These are phyloP conservation scores for Panaeolus cyanescens DNA, from an alignment of 768 basidiomycete genomes.

Conservation along the genomic window DNA sequence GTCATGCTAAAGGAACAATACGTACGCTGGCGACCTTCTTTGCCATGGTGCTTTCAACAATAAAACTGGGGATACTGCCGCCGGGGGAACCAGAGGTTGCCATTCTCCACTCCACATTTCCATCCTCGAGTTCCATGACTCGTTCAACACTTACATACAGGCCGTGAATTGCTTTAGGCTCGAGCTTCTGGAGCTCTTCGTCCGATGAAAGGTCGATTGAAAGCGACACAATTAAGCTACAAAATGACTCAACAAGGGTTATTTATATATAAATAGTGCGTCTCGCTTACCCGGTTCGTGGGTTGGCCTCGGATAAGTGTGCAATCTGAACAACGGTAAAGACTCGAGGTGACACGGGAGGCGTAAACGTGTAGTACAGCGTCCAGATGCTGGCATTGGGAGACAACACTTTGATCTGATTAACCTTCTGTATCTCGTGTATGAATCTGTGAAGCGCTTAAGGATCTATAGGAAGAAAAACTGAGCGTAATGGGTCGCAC, in stretches of 20 bases:
- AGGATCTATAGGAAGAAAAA: not conserved
- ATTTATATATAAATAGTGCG: constrained; percentile 14
- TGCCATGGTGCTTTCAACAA: constrained; percentile 62
- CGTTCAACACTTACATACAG: constrained; percentile 74
- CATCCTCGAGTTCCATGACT: constrained; percentile 60
- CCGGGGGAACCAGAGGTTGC: constrained; percentile 75
- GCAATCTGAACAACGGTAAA: constrained; percentile 77
- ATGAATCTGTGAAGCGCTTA: constrained; percentile 55
- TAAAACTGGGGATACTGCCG: constrained; percentile 65
- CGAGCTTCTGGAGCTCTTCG: constrained; percentile 57
- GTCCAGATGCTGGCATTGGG: constrained; percentile 70
- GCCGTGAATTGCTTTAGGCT: constrained; percentile 60
- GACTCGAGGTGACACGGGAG: constrained; percentile 70
- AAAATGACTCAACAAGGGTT: constrained; percentile 17
- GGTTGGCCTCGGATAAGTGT: constrained; percentile 48
- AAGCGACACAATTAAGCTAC: constrained; percentile 59
- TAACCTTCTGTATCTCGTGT: constrained; percentile 62
- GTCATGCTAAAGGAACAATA: not conserved
- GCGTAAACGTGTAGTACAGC: constrained; percentile 69
- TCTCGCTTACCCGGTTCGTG: constrained; percentile 60
- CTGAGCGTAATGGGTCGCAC: constrained; percentile 35
- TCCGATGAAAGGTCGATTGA: constrained; percentile 67
- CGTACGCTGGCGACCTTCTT: constrained; percentile 64
- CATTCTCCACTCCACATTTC: constrained; percentile 78
- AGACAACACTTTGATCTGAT: constrained; percentile 63